Conservation (phyloP, 495 filamentous ascomycete species). For the Penicillium desertorum region DNA sequence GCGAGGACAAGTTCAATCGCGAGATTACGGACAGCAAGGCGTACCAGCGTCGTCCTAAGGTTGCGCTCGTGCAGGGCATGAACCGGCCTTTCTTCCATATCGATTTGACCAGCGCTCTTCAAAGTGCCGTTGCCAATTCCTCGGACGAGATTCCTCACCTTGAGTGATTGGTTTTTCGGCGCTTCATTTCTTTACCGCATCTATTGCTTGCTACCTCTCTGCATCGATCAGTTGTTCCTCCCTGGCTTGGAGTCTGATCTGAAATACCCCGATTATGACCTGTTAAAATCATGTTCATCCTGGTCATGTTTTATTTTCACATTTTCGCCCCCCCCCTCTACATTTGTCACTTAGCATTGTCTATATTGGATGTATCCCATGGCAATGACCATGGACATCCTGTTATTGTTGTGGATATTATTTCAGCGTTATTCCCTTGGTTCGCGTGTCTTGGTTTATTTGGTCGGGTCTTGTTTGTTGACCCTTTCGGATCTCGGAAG, state of each 20-base stretch:
- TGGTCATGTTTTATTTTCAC: neutral
- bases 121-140: slow-evolving; percentile 80
- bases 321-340: neutral
- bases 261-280: slow-evolving; percentile 22
- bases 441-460: slow-evolving; percentile 8
- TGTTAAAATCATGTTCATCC: slow-evolving; percentile 18
- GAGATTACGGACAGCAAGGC: slow-evolving; percentile 48
- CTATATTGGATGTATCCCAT: slow-evolving; percentile 6
- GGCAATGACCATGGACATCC: neutral
- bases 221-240: slow-evolving; percentile 20
- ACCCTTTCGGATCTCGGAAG: neutral
- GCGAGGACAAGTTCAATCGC: slow-evolving; percentile 45
- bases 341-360: slow-evolving; percentile 9
- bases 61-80: slow-evolving; percentile 76
- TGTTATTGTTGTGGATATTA: slow-evolving; percentile 1
- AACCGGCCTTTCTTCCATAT: slow-evolving; percentile 93
- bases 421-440: slow-evolving; percentile 7
- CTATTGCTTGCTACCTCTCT: slow-evolving; percentile 2
- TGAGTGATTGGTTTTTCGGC: slow-evolving; percentile 7
- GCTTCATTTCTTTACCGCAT: slow-evolving; percentile 8
- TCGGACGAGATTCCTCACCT: slow-evolving; percentile 28
- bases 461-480: slow-evolving; percentile 4
- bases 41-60: slow-evolving; percentile 42
- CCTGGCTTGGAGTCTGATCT: slow-evolving; percentile 28
- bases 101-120: slow-evolving; percentile 86